These are phyloP conservation scores for Phytophthora aleatoria DNA, from an alignment of 352 stramenopile species.

Conservation along the genomic window DNA sequence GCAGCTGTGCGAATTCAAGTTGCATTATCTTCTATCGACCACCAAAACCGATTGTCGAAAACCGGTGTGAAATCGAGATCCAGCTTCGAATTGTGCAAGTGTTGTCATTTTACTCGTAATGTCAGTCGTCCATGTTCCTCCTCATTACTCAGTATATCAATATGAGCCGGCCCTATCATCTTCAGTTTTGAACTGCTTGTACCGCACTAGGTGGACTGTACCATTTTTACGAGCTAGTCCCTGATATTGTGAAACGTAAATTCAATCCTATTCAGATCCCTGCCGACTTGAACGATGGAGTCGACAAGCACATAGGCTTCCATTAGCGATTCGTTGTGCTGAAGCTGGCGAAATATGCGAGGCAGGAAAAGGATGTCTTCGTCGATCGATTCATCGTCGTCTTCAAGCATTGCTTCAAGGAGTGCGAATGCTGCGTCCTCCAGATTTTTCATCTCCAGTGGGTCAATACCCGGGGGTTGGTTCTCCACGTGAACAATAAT, in stretches of 20 bases:
- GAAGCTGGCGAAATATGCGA: background rate
- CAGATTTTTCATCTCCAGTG: background rate
- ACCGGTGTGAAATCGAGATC: no score
- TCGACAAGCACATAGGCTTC: constrained; percentile 6
- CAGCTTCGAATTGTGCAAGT: no score
- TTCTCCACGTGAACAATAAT: background rate
- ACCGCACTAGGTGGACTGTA: no score
- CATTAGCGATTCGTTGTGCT: background rate
- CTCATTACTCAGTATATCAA: no score
- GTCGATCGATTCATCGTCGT: constrained; percentile 3
- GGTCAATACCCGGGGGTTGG: background rate
- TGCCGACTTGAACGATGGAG: background rate
- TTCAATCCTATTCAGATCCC: background rate
- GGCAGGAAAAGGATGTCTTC: constrained; percentile 2
- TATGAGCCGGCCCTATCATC: no score
- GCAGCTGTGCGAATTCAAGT: no score
- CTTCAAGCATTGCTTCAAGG: constrained; percentile 10
- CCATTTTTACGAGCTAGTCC: no score
- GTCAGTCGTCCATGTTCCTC: no score
- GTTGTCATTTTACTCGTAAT: no score
- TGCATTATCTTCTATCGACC: no score
- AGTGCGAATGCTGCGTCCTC: constrained; percentile 14
- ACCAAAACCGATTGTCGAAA: no score
- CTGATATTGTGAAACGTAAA: background rate
- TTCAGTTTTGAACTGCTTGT: no score